A percentile compares a stretch with the other conserved stretches of the same genome.
Evolutionary conservation across 192 early-diverging fungal genomes (phyloP).

Genomic region (Umbelopsis sp.): DNA sequence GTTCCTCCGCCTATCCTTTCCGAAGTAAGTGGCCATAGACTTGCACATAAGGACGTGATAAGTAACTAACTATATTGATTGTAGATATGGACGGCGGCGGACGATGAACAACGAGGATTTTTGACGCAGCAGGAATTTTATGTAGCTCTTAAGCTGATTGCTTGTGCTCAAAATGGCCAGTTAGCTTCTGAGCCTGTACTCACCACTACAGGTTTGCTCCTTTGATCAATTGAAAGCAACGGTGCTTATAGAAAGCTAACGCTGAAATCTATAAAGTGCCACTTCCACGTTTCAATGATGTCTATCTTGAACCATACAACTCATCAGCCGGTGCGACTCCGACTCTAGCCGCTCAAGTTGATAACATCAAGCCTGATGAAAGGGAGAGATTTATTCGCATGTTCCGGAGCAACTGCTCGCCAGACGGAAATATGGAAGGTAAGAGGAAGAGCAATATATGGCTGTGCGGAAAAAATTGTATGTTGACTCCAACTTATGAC

Average conservation of each 20-base stretch:
- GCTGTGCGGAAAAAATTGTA: too few species aligned
- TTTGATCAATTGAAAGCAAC: neutral
- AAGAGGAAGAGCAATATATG: too few species aligned
- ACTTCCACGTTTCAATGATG: slow-evolving; percentile 39
- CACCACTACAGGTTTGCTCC: slow-evolving; percentile 23
- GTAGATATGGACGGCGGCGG: slow-evolving; percentile 83
- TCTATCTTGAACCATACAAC: slow-evolving; percentile 7
- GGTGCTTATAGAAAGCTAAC: too few species aligned
- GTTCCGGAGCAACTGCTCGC: slow-evolving; percentile 27
- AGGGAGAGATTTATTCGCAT: slow-evolving; percentile 36
- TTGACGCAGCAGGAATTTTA: slow-evolving; percentile 78
- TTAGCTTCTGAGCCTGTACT: slow-evolving; percentile 25
- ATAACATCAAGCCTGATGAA: slow-evolving; percentile 44
- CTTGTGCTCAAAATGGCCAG: slow-evolving; percentile 79
- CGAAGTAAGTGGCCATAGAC: slow-evolving; percentile 40
- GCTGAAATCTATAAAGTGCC: slow-evolving; percentile 5
- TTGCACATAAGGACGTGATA: neutral
- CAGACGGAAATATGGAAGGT: slow-evolving; percentile 30
- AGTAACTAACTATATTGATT: neutral
- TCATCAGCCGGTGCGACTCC: neutral
- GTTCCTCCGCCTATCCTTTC: slow-evolving; percentile 59
- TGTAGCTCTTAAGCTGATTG: slow-evolving; percentile 87
- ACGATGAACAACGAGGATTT: slow-evolving; percentile 78
- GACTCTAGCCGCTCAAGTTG: slow-evolving; percentile 46
- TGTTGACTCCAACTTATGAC: neutral